Percentiles rank a stretch among this genome's conserved stretches.
Evolutionary conservation across 2,329 filamentous ascomycete genomes (phyloP).

Genomic region (Chaetomium sp.): DNA sequence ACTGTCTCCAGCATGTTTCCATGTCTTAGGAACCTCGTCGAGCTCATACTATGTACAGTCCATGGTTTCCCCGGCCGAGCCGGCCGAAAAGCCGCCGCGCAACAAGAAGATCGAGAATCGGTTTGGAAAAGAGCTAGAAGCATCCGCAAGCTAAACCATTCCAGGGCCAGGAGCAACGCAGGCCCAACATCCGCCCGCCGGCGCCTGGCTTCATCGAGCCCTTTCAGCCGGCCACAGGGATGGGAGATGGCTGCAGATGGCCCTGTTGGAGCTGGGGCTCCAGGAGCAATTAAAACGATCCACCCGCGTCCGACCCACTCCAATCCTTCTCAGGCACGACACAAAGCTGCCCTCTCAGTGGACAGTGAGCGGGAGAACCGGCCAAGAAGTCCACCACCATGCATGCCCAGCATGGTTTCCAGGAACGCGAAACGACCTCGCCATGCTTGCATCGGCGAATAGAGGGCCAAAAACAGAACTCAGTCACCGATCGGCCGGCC

Average conservation of each 20-base stretch:
- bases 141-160: neutral
- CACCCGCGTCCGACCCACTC: conserved; percentile 1
- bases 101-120: neutral
- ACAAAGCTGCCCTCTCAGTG: conserved; percentile 7
- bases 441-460: conserved; percentile 5
- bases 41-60: too few species aligned
- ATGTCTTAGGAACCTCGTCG: too few species aligned
- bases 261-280: neutral
- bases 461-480: conserved; percentile 11
- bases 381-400: neutral
- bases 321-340: conserved; percentile 5
- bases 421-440: conserved; percentile 10
- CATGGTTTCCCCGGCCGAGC: too few species aligned
- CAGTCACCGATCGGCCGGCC: neutral
- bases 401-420: conserved; percentile 1
- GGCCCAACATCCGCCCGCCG: neutral
- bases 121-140: neutral
- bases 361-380: neutral
- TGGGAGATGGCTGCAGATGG: neutral
- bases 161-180: neutral
- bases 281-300: conserved; percentile 8
- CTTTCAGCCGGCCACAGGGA: conserved; percentile 6
- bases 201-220: neutral
- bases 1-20: too few species aligned
- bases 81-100: neutral